phyloP scores from a whole-genome alignment of 108 stramenopile species.

The Epipyxis sp. region DNA sequence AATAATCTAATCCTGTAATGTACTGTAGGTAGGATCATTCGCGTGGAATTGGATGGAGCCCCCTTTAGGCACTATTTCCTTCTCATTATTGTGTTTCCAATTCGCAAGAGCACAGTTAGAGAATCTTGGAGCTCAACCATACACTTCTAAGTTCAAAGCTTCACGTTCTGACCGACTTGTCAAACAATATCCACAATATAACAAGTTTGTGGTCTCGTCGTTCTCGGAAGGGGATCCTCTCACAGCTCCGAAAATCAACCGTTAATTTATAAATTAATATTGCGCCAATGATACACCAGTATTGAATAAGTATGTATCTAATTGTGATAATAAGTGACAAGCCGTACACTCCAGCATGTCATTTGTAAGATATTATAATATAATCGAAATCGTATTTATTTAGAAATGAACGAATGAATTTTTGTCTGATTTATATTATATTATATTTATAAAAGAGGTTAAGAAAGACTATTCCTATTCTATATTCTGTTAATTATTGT shows the following conservation, averaged over 20 bases:
- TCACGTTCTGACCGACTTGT: background rate
- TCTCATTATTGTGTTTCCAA: conserved; percentile 73
- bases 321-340: no score
- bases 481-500: no score
- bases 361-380: no score
- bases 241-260: background rate
- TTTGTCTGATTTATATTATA: no score
- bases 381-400: no score
- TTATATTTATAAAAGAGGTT: no score
- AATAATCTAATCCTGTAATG: background rate
- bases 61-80: conserved; percentile 64
- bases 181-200: conserved; percentile 14
- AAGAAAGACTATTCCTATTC: no score
- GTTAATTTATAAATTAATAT: no score
- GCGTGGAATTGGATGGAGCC: conserved; percentile 48
- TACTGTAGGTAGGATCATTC: conserved; percentile 40
- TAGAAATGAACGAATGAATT: no score
- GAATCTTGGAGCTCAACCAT: conserved; percentile 74
- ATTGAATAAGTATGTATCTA: no score
- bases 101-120: conserved; percentile 67
- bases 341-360: no score
- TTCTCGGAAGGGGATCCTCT: conserved; percentile 16
- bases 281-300: no score
- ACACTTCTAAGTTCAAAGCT: conserved; percentile 43
- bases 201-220: background rate